phyloP scores from a whole-genome alignment of 371 early-diverging fungal genomes.

The Mucor piriformis region DNA sequence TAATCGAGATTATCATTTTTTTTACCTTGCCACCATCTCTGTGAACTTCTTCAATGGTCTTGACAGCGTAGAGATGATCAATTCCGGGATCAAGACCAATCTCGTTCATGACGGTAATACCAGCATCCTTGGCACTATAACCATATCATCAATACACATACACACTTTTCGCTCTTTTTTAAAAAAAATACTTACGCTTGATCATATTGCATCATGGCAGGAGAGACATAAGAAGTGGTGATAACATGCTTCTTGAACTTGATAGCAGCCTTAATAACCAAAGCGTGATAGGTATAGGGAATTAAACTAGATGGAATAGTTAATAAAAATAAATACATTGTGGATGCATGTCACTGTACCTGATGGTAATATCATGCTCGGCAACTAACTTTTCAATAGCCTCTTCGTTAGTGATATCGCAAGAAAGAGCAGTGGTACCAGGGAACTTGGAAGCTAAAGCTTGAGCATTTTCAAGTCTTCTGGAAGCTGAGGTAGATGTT shows the following conservation, averaged over 20 bases:
- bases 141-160: background rate
- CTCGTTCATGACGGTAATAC: conserved; percentile 88
- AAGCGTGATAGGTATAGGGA: conserved; percentile 86
- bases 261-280: conserved; percentile 84
- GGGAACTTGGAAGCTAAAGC: conserved; percentile 64
- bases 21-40: conserved; percentile 83
- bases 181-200: conserved; percentile 58
- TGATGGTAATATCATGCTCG: conserved; percentile 81
- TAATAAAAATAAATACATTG: background rate
- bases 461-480: conserved; percentile 78
- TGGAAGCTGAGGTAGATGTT: conserved; percentile 67
- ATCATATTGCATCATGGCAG: conserved; percentile 83
- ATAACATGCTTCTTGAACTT: conserved; percentile 83
- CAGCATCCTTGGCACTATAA: conserved; percentile 74
- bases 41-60: conserved; percentile 88
- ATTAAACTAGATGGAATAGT: conserved; percentile 63
- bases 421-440: conserved; percentile 65
- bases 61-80: conserved; percentile 89
- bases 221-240: conserved; percentile 91
- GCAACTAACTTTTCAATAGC: conserved; percentile 89
- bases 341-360: conserved; percentile 24
- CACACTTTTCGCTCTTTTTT: background rate
- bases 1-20: background rate
- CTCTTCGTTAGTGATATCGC: conserved; percentile 81
- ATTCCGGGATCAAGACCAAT: conserved; percentile 96